Conservation (phyloP, 108 stramenopile species). For the Hondaea fermentalgiana region DNA sequence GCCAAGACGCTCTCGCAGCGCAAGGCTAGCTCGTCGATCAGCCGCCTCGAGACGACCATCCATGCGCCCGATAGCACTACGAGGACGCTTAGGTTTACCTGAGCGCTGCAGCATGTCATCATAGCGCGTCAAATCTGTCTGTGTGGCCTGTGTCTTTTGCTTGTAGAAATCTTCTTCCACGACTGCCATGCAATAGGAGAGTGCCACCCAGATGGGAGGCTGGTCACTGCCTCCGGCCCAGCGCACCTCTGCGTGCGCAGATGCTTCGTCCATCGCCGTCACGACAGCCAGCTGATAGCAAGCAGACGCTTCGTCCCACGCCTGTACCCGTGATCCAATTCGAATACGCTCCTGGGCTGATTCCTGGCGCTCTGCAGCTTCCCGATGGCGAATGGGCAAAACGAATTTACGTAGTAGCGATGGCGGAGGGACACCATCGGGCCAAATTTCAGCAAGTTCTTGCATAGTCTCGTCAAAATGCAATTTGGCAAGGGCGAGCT, state of each 20-base stretch:
- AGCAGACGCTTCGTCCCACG: not conserved
- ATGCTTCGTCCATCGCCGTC: not conserved
- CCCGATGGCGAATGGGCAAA: not conserved
- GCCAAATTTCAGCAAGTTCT: not conserved
- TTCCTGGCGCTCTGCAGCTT: not conserved
- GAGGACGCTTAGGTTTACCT: not conserved
- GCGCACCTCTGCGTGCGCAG: not conserved
- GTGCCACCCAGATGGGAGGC: not conserved
- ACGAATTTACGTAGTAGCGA: not conserved
- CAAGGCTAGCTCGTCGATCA: not conserved
- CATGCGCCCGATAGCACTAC: not conserved
- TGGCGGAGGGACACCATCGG: not conserved
- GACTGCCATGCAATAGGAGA: not conserved
- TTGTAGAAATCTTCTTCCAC: not conserved
- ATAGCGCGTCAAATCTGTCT: not conserved
- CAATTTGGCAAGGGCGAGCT: not conserved
- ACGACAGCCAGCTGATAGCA: not conserved
- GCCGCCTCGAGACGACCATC: not conserved
- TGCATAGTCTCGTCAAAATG: not conserved
- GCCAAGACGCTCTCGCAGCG: not conserved
- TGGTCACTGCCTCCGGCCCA: not conserved
- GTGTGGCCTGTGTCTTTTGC: not conserved
- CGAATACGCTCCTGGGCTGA: not conserved
- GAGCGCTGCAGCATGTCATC: not conserved
- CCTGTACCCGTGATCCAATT: not conserved